phyloP scores from a whole-genome alignment of 345 rosid species.

The Orychophragmus violaceus region DNA sequence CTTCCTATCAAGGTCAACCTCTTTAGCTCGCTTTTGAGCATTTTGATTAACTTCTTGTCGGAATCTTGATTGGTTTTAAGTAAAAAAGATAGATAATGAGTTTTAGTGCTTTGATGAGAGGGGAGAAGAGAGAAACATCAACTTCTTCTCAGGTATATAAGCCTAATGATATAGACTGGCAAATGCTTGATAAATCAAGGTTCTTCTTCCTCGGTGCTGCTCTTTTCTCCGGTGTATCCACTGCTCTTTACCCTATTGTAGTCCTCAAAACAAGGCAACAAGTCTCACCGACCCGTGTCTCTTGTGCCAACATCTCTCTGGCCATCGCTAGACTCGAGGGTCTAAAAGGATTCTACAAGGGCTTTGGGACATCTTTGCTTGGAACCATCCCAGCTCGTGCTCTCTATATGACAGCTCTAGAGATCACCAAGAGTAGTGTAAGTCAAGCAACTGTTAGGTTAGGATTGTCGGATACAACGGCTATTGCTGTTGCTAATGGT shows the following conservation, averaged over 20 bases:
- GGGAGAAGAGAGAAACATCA: conserved; percentile 26
- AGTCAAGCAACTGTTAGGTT: conserved; percentile 61
- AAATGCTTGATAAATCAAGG: conserved; percentile 83
- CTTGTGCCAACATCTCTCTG: conserved; percentile 54
- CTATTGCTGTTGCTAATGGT: conserved; percentile 65
- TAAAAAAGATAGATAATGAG: conserved; percentile 35
- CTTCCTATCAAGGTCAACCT: background rate
- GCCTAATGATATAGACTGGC: conserved; percentile 73
- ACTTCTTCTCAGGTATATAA: conserved; percentile 53
- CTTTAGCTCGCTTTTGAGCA: background rate
- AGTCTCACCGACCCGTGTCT: conserved; percentile 48
- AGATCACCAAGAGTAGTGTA: conserved; percentile 78
- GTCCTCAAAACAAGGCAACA: conserved; percentile 88
- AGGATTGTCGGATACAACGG: conserved; percentile 67
- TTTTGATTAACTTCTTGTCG: background rate
- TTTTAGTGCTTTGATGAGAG: conserved; percentile 44
- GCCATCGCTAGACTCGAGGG: conserved; percentile 69
- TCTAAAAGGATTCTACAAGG: conserved; percentile 70
- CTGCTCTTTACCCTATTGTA: conserved; percentile 66
- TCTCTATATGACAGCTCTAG: conserved; percentile 82
- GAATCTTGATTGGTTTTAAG: conserved; percentile 17
- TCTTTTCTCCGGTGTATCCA: conserved; percentile 82
- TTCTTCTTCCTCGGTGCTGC: conserved; percentile 91
- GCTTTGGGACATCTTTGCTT: conserved; percentile 81
- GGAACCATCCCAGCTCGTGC: conserved; percentile 95